A percentile compares a stretch with the other conserved stretches of the same genome.
These are phyloP conservation scores for Colletotrichum coccodes DNA, from an alignment of 2,329 filamentous ascomycete species.

Conservation along the genomic window DNA sequence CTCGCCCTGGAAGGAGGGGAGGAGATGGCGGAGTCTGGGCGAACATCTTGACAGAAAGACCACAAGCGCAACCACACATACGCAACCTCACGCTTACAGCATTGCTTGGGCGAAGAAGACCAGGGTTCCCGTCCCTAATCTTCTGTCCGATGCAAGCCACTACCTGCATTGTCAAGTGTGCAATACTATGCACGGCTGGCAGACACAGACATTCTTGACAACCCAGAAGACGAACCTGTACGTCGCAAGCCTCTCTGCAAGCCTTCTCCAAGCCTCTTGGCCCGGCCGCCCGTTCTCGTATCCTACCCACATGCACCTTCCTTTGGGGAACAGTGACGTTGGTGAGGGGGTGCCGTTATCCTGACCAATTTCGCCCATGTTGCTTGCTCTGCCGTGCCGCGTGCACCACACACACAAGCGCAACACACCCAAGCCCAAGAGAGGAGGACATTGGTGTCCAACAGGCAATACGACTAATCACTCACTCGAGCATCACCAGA, in stretches of 20 bases:
- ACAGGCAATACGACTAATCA: background rate
- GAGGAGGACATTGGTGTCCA: no score
- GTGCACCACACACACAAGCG: slow-evolving; percentile 1
- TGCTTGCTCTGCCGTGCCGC: background rate
- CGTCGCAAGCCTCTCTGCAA: slow-evolving; percentile 24
- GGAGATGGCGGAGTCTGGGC: background rate
- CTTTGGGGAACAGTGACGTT: background rate
- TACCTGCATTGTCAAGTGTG: background rate
- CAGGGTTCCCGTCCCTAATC: background rate
- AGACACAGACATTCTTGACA: slow-evolving; percentile 5
- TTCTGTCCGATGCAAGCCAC: slow-evolving; percentile 24
- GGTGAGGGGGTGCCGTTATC: slow-evolving; percentile 15
- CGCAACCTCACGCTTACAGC: background rate
- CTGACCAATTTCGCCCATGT: slow-evolving; percentile 20
- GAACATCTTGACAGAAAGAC: background rate
- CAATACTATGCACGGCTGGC: background rate
- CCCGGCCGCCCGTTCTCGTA: slow-evolving; percentile 26
- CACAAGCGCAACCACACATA: background rate
- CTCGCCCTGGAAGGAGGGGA: background rate
- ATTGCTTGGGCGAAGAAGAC: background rate
- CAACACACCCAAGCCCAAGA: no score
- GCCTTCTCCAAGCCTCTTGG: slow-evolving; percentile 29
- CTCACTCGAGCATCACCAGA: slow-evolving; percentile 10
- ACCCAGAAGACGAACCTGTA: slow-evolving; percentile 6
- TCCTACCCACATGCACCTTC: slow-evolving; percentile 3